Percentiles rank a stretch among this genome's conserved stretches.
Conservation (phyloP, 2,329 filamentous ascomycete genomes). For the Bisporella sp. region DNA sequence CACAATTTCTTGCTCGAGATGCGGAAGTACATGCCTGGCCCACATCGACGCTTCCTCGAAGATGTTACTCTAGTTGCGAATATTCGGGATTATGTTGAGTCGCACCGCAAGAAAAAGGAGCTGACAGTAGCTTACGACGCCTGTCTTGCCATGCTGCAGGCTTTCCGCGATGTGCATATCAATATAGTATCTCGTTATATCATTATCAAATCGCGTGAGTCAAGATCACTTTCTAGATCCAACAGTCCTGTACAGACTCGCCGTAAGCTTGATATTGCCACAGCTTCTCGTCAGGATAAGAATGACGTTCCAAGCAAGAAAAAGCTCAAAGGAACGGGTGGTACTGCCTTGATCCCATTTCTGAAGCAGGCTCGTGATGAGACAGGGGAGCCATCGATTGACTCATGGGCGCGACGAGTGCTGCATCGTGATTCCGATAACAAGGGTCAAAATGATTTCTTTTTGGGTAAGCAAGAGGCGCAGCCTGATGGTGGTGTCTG, state of each 20-base stretch:
- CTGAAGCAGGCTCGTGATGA: conserved; percentile 95
- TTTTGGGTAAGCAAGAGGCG: conserved; percentile 46
- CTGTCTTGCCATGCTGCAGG: conserved; percentile 68
- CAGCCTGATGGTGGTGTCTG: conserved; percentile 36
- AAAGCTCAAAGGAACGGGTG: conserved; percentile 81
- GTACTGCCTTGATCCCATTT: conserved; percentile 90
- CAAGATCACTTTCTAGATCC: conserved; percentile 56
- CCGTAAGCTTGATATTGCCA: conserved; percentile 56
- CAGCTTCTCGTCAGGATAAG: conserved; percentile 38
- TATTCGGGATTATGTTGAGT: conserved; percentile 75
- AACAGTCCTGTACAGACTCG: conserved; percentile 42
- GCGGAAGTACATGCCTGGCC: conserved; percentile 93
- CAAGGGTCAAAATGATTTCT: conserved; percentile 46
- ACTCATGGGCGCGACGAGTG: conserved; percentile 45
- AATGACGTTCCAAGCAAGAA: conserved; percentile 34
- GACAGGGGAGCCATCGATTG: conserved; percentile 84
- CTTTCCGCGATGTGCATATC: conserved; percentile 74
- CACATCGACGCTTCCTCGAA: conserved; percentile 81
- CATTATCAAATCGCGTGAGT: conserved; percentile 76
- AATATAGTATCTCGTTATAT: conserved; percentile 95
- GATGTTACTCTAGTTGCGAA: conserved; percentile 77
- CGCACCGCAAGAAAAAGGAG: conserved; percentile 50
- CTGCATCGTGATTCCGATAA: conserved; percentile 28
- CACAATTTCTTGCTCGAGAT: conserved; percentile 97
- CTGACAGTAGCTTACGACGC: conserved; percentile 83